Evolutionary conservation across 805 yeast genomes (phyloP).

Genomic region (Myxozyma lipomycoides): DNA sequence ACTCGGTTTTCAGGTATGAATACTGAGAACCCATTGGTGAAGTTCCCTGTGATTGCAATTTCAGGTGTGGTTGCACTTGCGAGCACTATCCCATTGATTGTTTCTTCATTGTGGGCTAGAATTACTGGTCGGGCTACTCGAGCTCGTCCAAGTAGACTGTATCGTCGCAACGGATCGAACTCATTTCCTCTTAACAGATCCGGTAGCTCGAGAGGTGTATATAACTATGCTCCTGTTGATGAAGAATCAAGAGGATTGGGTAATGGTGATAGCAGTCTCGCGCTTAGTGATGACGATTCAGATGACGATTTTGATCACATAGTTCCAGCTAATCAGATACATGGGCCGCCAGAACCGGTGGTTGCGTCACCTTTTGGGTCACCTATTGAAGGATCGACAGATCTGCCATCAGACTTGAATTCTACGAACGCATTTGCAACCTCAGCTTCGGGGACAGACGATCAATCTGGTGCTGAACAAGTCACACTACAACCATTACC

Average conservation of each 20-base stretch:
- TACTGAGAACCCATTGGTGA: constrained; percentile 27
- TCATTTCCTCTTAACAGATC: constrained; percentile 22
- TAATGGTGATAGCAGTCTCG: constrained; percentile 21
- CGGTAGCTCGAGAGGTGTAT: constrained; percentile 8
- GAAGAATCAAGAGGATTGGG: constrained; percentile 30
- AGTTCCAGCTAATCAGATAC: constrained; percentile 1
- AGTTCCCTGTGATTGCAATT: constrained; percentile 33
- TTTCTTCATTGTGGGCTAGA: constrained; percentile 27
- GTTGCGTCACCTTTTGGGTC: background rate
- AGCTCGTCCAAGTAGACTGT: constrained; percentile 22
- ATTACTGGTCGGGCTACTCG: constrained; percentile 28
- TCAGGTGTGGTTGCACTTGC: constrained; percentile 37
- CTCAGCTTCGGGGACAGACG: background rate
- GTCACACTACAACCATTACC: constrained; percentile 14
- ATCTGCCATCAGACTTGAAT: background rate
- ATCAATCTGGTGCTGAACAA: constrained; percentile 6
- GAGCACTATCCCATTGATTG: constrained; percentile 28
- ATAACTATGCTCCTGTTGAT: constrained; percentile 26
- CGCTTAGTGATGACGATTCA: constrained; percentile 9
- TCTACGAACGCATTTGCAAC: background rate
- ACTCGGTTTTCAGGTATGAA: constrained; percentile 15
- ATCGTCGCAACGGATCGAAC: constrained; percentile 26
- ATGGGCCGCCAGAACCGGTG: constrained; percentile 1
- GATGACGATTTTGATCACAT: constrained; percentile 20
- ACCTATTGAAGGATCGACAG: background rate